phyloP scores from a whole-genome alignment of 768 basidiomycete species.

The Solioccasus polychromus region DNA sequence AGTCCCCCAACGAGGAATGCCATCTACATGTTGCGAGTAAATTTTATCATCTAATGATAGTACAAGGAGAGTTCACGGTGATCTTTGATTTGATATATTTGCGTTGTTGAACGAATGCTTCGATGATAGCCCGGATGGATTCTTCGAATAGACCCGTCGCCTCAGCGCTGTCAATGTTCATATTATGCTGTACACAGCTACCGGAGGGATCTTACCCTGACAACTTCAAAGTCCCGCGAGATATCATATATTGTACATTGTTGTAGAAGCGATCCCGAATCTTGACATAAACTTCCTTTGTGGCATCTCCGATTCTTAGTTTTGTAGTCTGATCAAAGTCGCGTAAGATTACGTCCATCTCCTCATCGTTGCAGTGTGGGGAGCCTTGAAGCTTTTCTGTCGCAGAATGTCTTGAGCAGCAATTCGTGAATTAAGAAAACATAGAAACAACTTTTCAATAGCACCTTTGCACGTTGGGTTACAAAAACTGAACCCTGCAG shows the following conservation, averaged over 20 bases:
- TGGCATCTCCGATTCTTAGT: slow-evolving; percentile 1
- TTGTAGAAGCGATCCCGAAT: slow-evolving; percentile 1
- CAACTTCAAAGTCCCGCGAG: slow-evolving; percentile 8
- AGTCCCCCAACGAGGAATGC: slow-evolving; percentile 16
- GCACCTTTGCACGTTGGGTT: slow-evolving; percentile 35
- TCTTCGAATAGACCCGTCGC: slow-evolving; percentile 9
- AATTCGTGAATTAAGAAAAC: not conserved
- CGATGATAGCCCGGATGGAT: slow-evolving; percentile 6
- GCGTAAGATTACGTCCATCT: not conserved
- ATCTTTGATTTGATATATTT: not conserved
- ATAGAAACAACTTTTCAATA: slow-evolving; percentile 32
- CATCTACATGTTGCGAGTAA: not conserved
- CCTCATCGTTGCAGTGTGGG: not conserved
- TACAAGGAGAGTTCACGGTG: not conserved
- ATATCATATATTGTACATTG: not conserved
- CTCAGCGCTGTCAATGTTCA: slow-evolving; percentile 4
- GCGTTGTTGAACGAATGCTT: slow-evolving; percentile 11
- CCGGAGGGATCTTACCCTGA: slow-evolving; percentile 4
- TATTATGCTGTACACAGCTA: not conserved
- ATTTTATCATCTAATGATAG: not conserved
- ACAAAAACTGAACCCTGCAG: slow-evolving; percentile 49
- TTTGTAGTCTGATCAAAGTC: slow-evolving; percentile 10
- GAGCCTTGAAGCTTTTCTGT: slow-evolving; percentile 10
- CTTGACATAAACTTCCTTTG: slow-evolving; percentile 7
- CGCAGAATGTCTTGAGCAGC: not conserved